Evolutionary conservation across 1,284 basidiomycete species (phyloP).

Genomic region (Peniophora sp.): DNA sequence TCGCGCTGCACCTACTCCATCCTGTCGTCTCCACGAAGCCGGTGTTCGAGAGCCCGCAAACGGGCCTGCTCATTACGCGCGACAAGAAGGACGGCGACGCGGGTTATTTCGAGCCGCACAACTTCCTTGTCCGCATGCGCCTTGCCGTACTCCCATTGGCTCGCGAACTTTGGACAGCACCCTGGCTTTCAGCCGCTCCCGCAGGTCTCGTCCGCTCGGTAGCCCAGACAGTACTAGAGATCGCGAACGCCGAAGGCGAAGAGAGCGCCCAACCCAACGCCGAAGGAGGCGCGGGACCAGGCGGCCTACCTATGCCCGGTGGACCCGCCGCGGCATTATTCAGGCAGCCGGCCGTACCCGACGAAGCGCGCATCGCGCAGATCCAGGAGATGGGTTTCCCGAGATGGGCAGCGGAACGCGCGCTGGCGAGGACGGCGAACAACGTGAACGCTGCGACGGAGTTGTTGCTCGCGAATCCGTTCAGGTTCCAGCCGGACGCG

Average conservation of each 20-base stretch:
- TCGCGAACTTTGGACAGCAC: conserved; percentile 70
- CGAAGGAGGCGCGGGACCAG: no score
- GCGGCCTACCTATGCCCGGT: no score
- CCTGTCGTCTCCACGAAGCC: conserved; percentile 75
- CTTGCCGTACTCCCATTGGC: conserved; percentile 64
- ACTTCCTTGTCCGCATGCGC: conserved; percentile 81
- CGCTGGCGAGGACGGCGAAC: conserved; percentile 79
- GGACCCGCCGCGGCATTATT: conserved; percentile 13
- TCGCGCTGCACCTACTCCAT: conserved; percentile 72
- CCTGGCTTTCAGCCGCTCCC: conserved; percentile 77
- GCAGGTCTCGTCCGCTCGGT: conserved; percentile 67
- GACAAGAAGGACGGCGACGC: conserved; percentile 72
- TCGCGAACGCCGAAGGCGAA: conserved; percentile 80
- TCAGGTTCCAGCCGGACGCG: conserved; percentile 45
- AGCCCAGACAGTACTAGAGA: conserved; percentile 73
- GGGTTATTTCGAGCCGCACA: conserved; percentile 78
- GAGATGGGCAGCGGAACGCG: conserved; percentile 75
- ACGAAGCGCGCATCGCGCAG: conserved; percentile 73
- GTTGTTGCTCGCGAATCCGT: conserved; percentile 77
- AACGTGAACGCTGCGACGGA: conserved; percentile 90
- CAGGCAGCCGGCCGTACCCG: conserved; percentile 46
- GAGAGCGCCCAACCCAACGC: no score
- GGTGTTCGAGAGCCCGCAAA: conserved; percentile 83
- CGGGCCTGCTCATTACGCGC: conserved; percentile 59
- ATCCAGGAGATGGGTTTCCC: conserved; percentile 97